Base-by-base conservation (phyloP, 129 eudicot genomes). In the Flaveria brownii region DNA sequence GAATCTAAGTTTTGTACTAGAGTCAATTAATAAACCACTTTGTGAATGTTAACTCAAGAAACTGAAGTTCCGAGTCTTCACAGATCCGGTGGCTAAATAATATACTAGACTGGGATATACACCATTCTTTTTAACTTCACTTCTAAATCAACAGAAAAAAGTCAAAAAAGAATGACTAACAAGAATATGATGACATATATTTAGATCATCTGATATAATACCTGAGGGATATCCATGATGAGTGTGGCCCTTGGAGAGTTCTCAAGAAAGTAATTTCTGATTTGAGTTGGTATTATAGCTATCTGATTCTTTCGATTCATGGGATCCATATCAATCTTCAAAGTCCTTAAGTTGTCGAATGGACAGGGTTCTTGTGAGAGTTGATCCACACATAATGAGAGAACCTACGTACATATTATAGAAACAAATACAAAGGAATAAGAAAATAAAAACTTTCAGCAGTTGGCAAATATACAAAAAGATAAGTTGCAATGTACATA, bases 251-350 rank as follows among this genome's bases (percentile, higher is more conserved):
- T 61, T 47, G 47, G 78, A 74, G 78, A 74, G 49, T 74, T 74
- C 28, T 61, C 23, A 46, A 74, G 78, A 6, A 74, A 61, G 78
- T 74, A 74, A 16, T 46, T 61, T 25, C 7, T 74, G 0, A 74
- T 59, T 74, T 74, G 60, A 61, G 17, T 22, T 2, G 17, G 47
- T 25, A 74, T 12, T 23, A 9, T 73, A 41, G n/a, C 22, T 41
- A 59, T 73, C 4, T 0, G n/a, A 12, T 41, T 39, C 15, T 41
- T 39, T 57, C 22, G 55, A 47, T 43, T 43, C 45, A 4, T 17
- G 10, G 17, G 10, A 60, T 1, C 30, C 45, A 2, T 61, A 9
- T 25, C 22, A 25, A 74, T 46, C 78, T 61, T 43, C 71, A 74
- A 61, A 9, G 47, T 9, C 60, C 25, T 74, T 28, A 74, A 74